These are phyloP conservation scores for Azolla pinnata DNA, from an alignment of 75 land plant genomes.

Conservation along the genomic window DNA sequence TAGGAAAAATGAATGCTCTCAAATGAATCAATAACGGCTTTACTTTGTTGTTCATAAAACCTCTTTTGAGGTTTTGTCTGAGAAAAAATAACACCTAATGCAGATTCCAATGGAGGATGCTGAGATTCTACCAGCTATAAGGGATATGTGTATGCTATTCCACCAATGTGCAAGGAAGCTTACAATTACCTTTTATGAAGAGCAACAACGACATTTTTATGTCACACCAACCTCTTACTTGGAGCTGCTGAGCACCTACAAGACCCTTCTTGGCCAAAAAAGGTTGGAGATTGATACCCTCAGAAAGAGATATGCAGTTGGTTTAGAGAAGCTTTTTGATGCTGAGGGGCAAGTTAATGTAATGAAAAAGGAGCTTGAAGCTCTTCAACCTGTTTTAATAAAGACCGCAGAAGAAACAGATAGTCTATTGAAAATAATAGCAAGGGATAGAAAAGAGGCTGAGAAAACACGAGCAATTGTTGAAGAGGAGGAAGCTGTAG, in stretches of 20 bases:
- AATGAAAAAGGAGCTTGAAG: constrained; percentile 26
- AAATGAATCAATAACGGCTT: too few species aligned
- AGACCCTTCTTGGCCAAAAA: constrained; percentile 20
- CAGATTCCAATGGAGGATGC: constrained; percentile 25
- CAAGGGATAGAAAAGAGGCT: constrained; percentile 28
- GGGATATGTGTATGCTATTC: constrained; percentile 37
- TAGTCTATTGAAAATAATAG: constrained; percentile 11
- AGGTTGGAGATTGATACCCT: constrained; percentile 19
- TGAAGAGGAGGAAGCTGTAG: constrained; percentile 30
- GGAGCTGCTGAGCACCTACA: constrained; percentile 33
- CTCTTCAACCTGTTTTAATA: constrained; percentile 26
- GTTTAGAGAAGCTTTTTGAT: constrained; percentile 22
- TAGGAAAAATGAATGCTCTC: too few species aligned
- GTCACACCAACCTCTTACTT: constrained; percentile 36
- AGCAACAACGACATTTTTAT: constrained; percentile 24
- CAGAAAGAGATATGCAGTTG: constrained; percentile 32
- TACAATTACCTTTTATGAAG: constrained; percentile 14
- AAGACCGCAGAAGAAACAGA: constrained; percentile 32
- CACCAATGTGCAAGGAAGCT: constrained; percentile 20
- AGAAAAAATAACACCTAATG: too few species aligned
- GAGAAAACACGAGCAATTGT: constrained; percentile 25
- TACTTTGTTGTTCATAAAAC: too few species aligned
- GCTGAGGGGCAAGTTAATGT: constrained; percentile 34
- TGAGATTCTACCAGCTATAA: constrained; percentile 12
- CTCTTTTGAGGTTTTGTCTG: too few species aligned